phyloP scores from a whole-genome alignment of 1,284 basidiomycete species.

The Cryptococcus floricola region DNA sequence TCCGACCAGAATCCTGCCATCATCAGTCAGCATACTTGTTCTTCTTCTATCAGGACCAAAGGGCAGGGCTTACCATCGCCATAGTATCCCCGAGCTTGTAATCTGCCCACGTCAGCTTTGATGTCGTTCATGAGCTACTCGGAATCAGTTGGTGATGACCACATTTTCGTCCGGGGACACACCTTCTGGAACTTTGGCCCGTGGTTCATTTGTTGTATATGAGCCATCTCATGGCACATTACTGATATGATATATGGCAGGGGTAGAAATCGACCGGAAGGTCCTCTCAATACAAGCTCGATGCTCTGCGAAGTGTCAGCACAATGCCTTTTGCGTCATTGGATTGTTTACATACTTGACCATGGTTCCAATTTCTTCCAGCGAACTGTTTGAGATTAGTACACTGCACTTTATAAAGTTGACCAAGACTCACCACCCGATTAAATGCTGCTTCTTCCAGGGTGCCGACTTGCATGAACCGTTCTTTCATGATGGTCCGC shows the following conservation, averaged over 20 bases:
- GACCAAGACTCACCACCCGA: slow-evolving; percentile 30
- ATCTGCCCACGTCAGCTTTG: slow-evolving; percentile 36
- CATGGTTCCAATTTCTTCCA: slow-evolving; percentile 50
- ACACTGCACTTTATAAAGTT: no score
- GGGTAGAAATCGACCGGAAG: slow-evolving; percentile 44
- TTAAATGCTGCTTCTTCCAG: slow-evolving; percentile 48
- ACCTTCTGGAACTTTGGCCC: slow-evolving; percentile 46
- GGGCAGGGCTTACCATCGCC: slow-evolving; percentile 39
- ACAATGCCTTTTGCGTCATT: background rate
- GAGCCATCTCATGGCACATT: slow-evolving; percentile 51
- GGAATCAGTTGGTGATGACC: no score
- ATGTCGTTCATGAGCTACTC: slow-evolving; percentile 42
- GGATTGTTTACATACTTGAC: slow-evolving; percentile 34
- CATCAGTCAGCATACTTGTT: background rate
- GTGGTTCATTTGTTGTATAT: slow-evolving; percentile 50
- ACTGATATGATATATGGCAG: slow-evolving; percentile 41
- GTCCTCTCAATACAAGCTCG: slow-evolving; percentile 48
- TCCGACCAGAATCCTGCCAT: slow-evolving; percentile 45
- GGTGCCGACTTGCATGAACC: slow-evolving; percentile 43
- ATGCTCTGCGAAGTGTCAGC: slow-evolving; percentile 25
- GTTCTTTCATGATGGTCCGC: slow-evolving; percentile 44
- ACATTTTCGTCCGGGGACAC: background rate
- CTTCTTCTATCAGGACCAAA: background rate
- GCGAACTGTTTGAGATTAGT: slow-evolving; percentile 31
- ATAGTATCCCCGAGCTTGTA: slow-evolving; percentile 43